Evolutionary conservation across 345 rosid genomes (phyloP).

Genomic region (Heritiera littoralis): DNA sequence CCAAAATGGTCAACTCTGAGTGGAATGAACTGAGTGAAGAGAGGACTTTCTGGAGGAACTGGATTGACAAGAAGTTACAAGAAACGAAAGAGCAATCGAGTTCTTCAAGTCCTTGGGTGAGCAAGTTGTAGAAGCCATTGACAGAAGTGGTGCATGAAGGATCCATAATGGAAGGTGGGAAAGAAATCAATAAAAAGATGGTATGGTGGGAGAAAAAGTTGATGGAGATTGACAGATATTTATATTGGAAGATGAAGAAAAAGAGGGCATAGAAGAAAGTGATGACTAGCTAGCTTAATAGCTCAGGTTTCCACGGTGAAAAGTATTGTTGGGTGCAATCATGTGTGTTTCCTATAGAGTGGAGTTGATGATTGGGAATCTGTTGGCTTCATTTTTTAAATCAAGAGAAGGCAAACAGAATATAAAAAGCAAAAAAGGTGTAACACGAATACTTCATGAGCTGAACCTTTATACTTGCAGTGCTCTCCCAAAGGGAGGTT

Average conservation of each 20-base stretch:
- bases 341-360: conserved; percentile 54
- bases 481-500: not conserved
- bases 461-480: conserved; percentile 2
- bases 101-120: conserved; percentile 48
- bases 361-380: conserved; percentile 66
- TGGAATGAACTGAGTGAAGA: conserved; percentile 51
- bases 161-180: conserved; percentile 36
- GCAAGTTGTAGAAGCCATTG: conserved; percentile 50
- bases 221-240: conserved; percentile 47
- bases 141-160: conserved; percentile 45
- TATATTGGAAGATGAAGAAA: conserved; percentile 25
- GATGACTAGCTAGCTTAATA: conserved; percentile 19
- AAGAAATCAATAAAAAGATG: not conserved
- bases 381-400: conserved; percentile 28
- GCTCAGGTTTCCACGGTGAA: conserved; percentile 34
- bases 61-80: conserved; percentile 49
- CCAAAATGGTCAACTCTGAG: conserved; percentile 49
- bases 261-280: not conserved
- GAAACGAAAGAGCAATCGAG: conserved; percentile 38
- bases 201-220: conserved; percentile 30
- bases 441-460: conserved; percentile 14
- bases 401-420: not conserved
- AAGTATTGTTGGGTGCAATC: conserved; percentile 51
- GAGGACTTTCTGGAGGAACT: conserved; percentile 45
- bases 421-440: not conserved